Conservation (phyloP, 129 eudicot species). For the Oenanthe sinensis region DNA sequence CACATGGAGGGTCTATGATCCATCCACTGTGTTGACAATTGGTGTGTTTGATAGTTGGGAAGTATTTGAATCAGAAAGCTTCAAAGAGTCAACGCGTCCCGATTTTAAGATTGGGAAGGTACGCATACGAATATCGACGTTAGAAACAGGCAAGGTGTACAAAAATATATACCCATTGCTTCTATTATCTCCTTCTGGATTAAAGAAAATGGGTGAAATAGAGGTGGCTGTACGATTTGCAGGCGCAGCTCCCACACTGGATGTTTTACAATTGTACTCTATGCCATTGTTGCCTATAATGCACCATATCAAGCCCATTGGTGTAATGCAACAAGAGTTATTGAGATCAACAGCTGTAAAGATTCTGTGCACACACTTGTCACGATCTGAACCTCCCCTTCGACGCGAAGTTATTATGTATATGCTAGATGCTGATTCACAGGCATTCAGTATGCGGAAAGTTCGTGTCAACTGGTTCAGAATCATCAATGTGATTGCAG, state of each 20-base stretch:
- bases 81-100: conserved; percentile 40
- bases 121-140: conserved; percentile 66
- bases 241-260: conserved; percentile 55
- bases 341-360: conserved; percentile 59
- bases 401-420: conserved; percentile 68
- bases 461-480: conserved; percentile 87
- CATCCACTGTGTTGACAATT: conserved; percentile 71
- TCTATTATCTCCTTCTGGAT: conserved; percentile 44
- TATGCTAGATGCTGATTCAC: conserved; percentile 74
- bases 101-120: conserved; percentile 85
- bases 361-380: conserved; percentile 58
- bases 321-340: conserved; percentile 66
- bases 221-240: conserved; percentile 73
- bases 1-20: conserved; percentile 95
- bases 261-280: conserved; percentile 64
- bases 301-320: conserved; percentile 87
- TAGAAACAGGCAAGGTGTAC: conserved; percentile 61
- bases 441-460: conserved; percentile 85
- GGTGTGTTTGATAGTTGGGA: conserved; percentile 83
- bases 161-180: conserved; percentile 52
- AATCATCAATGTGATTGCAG: conserved; percentile 63
- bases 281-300: conserved; percentile 74
- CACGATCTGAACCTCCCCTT: conserved; percentile 87
- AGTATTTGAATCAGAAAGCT: conserved; percentile 35
- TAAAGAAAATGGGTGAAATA: conserved; percentile 88